Conservation (phyloP, 208 protist genomes). For the Crithidia sp. region DNA sequence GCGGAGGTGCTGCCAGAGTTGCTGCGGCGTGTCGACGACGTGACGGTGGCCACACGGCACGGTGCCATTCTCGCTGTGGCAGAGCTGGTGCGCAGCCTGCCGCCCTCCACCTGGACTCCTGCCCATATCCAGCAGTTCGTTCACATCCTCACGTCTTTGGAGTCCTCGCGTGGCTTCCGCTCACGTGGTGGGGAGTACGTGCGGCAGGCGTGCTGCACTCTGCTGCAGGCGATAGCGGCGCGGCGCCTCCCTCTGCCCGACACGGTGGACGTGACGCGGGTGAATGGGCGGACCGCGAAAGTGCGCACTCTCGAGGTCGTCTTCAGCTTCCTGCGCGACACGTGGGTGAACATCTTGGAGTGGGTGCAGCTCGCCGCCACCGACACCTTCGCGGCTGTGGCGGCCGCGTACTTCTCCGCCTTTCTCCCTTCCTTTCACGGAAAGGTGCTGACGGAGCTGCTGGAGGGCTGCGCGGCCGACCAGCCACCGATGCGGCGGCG, state of each 20-base stretch:
- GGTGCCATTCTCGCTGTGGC: constrained; percentile 91
- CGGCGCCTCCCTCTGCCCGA: constrained; percentile 70
- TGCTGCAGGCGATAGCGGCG: constrained; percentile 83
- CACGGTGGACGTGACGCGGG: constrained; percentile 51
- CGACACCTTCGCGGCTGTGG: constrained; percentile 67
- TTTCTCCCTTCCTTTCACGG: constrained; percentile 75
- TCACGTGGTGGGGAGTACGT: constrained; percentile 94
- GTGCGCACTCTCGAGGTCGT: constrained; percentile 68
- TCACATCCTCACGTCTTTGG: constrained; percentile 44
- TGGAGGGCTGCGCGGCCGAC: constrained; percentile 38
- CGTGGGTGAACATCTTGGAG: constrained; percentile 87
- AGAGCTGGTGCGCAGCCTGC: constrained; percentile 80
- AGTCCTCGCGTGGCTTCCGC: constrained; percentile 93
- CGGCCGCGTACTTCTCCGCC: constrained; percentile 63
- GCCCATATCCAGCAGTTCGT: constrained; percentile 24
- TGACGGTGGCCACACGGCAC: constrained; percentile 87
- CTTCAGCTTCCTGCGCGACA: constrained; percentile 89
- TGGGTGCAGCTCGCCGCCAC: constrained; percentile 79
- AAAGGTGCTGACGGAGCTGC: constrained; percentile 74
- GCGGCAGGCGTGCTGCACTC: constrained; percentile 87
- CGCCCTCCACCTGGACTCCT: constrained; percentile 43
- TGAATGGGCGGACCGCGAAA: constrained; percentile 56
- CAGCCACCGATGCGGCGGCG: constrained; percentile 71
- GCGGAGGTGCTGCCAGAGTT: constrained; percentile 41
- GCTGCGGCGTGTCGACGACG: constrained; percentile 56